These are phyloP conservation scores for Pestalotiopsis fici DNA, from an alignment of 2,329 filamentous ascomycete species.

Conservation along the genomic window DNA sequence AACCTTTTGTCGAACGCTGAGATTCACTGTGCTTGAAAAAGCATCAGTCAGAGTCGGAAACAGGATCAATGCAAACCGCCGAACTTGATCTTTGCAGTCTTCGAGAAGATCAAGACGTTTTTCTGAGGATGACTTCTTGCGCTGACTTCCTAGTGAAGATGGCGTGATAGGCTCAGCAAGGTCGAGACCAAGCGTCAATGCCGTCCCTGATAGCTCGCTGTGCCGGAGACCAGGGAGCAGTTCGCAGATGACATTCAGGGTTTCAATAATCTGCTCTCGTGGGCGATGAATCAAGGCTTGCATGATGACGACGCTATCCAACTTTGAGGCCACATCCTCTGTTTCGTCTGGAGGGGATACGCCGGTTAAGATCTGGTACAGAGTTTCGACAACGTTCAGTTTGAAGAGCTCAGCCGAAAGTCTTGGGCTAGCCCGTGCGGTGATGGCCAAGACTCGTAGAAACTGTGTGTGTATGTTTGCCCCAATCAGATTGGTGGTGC, in stretches of 20 bases:
- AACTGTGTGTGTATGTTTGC: conserved; percentile 96
- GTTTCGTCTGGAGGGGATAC: conserved; percentile 84
- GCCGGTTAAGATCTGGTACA: conserved; percentile 96
- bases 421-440: conserved; percentile 82
- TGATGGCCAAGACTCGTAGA: conserved; percentile 86
- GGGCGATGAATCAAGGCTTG: conserved; percentile 95
- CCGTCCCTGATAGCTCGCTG: conserved; percentile 42
- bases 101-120: conserved; percentile 81
- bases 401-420: conserved; percentile 90
- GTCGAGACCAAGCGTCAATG: conserved; percentile 28
- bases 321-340: conserved; percentile 78
- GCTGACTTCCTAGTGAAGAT: conserved; percentile 36
- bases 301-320: conserved; percentile 98
- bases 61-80: conserved; percentile 88
- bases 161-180: conserved; percentile 41
- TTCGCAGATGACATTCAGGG: conserved; percentile 96
- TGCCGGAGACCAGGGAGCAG: conserved; percentile 76
- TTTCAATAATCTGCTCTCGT: conserved; percentile 94
- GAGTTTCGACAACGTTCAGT: conserved; percentile 94
- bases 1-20: conserved; percentile 93
- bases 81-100: conserved; percentile 82
- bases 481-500: conserved; percentile 93
- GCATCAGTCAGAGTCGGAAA: conserved; percentile 95
- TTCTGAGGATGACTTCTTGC: conserved; percentile 66
- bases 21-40: conserved; percentile 95